phyloP scores from a whole-genome alignment of 805 yeast genomes.

The Candida sakaeoensis region DNA sequence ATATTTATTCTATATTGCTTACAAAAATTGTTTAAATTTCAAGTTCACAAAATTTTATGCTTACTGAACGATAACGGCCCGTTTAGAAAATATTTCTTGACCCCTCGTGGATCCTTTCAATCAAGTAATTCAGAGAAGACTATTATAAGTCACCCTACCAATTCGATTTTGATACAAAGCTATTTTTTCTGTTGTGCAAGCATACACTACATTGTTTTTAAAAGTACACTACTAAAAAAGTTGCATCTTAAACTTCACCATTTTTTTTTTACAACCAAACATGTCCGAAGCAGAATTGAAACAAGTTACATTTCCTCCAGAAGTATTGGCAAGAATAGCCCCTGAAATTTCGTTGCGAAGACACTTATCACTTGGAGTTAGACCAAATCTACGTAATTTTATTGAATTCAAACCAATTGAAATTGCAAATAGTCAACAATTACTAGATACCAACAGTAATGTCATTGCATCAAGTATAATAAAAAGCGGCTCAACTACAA shows the following conservation, averaged over 20 bases:
- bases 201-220: background rate
- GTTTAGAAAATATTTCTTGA: too few relatives aligned
- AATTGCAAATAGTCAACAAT: slow-evolving; percentile 35
- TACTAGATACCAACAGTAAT: slow-evolving; percentile 24
- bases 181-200: background rate
- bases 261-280: background rate
- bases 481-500: slow-evolving; percentile 68
- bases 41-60: too few relatives aligned
- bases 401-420: slow-evolving; percentile 66
- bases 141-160: too few relatives aligned
- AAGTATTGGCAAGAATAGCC: slow-evolving; percentile 75
- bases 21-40: too few relatives aligned
- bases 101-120: background rate
- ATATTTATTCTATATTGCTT: too few relatives aligned
- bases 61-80: too few relatives aligned
- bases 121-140: too few relatives aligned
- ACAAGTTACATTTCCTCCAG: slow-evolving; percentile 67
- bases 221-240: background rate
- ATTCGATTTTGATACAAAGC: background rate
- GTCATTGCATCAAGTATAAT: slow-evolving; percentile 65
- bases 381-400: slow-evolving; percentile 71
- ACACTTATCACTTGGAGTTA: slow-evolving; percentile 67
- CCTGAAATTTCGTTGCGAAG: slow-evolving; percentile 82
- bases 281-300: slow-evolving; percentile 14
- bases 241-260: background rate